Percentiles rank a stretch among this genome's conserved stretches.
phyloP scores from a whole-genome alignment of 495 filamentous ascomycete genomes.

The Daldinia caldariorum region DNA sequence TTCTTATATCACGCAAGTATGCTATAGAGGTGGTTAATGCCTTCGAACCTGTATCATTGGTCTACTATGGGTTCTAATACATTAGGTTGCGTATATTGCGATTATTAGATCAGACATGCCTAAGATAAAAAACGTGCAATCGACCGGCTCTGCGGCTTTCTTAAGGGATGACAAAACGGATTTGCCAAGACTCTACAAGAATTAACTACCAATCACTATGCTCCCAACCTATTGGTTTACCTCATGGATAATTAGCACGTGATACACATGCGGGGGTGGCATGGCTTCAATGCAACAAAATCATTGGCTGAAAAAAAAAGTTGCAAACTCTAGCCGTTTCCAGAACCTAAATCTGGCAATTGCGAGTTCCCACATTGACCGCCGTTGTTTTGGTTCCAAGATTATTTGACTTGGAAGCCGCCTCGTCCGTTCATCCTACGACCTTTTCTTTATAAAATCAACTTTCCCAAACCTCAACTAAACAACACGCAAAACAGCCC shows the following conservation, averaged over 20 bases:
- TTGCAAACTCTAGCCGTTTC: conserved; percentile 34
- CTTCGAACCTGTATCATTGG: too few relatives aligned
- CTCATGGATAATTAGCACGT: conserved; percentile 35
- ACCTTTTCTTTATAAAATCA: not conserved
- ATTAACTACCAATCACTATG: conserved; percentile 27
- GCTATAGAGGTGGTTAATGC: too few relatives aligned
- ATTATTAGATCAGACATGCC: not conserved
- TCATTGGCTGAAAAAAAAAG: conserved; percentile 21
- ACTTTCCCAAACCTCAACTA: conserved; percentile 1
- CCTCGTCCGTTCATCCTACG: conserved; percentile 17
- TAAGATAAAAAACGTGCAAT: conserved; percentile 3
- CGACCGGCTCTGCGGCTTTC: conserved; percentile 20
- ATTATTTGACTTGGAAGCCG: conserved; percentile 26
- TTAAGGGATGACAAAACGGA: conserved; percentile 13
- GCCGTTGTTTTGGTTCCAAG: conserved; percentile 22
- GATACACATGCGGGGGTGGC: conserved; percentile 39
- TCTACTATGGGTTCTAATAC: too few relatives aligned
- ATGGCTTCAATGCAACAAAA: conserved; percentile 1
- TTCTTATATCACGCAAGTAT: too few relatives aligned
- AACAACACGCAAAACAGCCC: not conserved
- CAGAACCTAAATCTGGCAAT: conserved; percentile 29
- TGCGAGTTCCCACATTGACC: conserved; percentile 26
- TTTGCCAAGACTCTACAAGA: conserved; percentile 33
- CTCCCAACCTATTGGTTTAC: conserved; percentile 42
- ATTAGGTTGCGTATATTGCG: too few relatives aligned